These are phyloP conservation scores for Gossypium davidsonii DNA, from an alignment of 441 rosid species.

Conservation along the genomic window DNA sequence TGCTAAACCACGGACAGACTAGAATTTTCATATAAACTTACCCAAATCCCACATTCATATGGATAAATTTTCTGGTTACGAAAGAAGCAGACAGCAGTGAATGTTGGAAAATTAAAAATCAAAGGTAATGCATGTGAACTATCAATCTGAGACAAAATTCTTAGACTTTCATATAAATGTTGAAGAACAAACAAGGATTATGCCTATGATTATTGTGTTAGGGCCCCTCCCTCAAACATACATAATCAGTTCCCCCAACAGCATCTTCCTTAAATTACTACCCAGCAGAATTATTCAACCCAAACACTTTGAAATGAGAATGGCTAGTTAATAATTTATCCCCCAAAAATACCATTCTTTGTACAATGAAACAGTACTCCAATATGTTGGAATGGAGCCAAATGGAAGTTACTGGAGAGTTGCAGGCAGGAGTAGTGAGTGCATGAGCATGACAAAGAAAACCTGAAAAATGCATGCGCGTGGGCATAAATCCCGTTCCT, in stretches of 20 bases:
- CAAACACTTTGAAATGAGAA: not conserved
- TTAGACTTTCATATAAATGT: not conserved
- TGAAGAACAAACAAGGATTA: constrained; percentile 16
- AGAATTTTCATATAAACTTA: not conserved
- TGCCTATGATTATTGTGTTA: constrained; percentile 25
- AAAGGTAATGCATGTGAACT: not conserved
- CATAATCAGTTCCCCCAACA: constrained; percentile 17
- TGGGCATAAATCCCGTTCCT: constrained; percentile 33
- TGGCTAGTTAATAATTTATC: not conserved
- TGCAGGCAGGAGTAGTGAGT: not conserved
- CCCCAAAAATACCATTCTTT: not conserved
- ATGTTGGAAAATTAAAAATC: not conserved
- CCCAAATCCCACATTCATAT: not conserved
- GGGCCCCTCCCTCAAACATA: constrained; percentile 12
- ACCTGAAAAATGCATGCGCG: not conserved
- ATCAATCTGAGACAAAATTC: constrained; percentile 8
- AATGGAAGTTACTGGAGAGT: not conserved
- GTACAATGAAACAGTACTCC: not conserved
- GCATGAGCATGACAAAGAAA: not conserved
- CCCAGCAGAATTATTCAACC: not conserved
- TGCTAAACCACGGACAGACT: not conserved
- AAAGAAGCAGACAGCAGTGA: not conserved
- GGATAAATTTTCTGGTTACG: not conserved
- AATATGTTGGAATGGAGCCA: not conserved
- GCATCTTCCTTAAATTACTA: constrained; percentile 9